Evolutionary conservation across 2,329 filamentous ascomycete species (phyloP).

Genomic region (Pseudogymnoascus sp.): DNA sequence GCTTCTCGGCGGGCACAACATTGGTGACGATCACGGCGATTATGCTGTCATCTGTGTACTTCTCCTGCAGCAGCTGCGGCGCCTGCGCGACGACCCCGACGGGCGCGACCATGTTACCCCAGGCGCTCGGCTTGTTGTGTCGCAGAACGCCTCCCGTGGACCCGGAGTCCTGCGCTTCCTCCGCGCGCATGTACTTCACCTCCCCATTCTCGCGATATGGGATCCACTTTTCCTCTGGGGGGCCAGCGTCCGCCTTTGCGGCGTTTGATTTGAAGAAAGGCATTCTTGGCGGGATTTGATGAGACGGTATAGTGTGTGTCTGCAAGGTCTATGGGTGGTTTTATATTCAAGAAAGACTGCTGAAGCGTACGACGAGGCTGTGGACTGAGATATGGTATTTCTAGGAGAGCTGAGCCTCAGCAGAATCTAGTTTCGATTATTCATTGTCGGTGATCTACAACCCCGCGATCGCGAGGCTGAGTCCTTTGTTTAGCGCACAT

Average conservation of each 20-base stretch:
- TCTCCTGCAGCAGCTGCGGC: conserved; percentile 21
- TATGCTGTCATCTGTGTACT: conserved; percentile 26
- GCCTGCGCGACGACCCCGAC: conserved; percentile 16
- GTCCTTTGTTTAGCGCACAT: background rate
- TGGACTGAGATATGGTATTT: background rate
- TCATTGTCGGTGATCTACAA: too few species aligned
- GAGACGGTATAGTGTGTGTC: background rate
- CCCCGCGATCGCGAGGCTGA: background rate
- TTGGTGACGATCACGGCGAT: conserved; percentile 25
- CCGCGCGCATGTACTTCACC: conserved; percentile 8
- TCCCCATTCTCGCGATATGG: background rate
- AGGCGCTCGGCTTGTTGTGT: conserved; percentile 12
- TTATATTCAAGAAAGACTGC: background rate
- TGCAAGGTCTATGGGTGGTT: background rate
- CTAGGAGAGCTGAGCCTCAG: background rate
- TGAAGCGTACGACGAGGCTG: too few species aligned
- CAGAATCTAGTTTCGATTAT: background rate
- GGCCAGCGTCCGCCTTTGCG: background rate
- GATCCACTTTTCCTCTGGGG: background rate
- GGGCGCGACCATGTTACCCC: conserved; percentile 15
- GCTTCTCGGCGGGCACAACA: conserved; percentile 12
- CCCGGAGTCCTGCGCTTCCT: conserved; percentile 18
- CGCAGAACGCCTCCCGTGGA: conserved; percentile 22
- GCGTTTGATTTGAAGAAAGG: background rate
- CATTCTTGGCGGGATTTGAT: background rate